Percentiles rank a stretch among this genome's conserved stretches.
These are phyloP conservation scores for Corniculantispora saksenae DNA, from an alignment of 2,329 filamentous ascomycete genomes.

Conservation along the genomic window DNA sequence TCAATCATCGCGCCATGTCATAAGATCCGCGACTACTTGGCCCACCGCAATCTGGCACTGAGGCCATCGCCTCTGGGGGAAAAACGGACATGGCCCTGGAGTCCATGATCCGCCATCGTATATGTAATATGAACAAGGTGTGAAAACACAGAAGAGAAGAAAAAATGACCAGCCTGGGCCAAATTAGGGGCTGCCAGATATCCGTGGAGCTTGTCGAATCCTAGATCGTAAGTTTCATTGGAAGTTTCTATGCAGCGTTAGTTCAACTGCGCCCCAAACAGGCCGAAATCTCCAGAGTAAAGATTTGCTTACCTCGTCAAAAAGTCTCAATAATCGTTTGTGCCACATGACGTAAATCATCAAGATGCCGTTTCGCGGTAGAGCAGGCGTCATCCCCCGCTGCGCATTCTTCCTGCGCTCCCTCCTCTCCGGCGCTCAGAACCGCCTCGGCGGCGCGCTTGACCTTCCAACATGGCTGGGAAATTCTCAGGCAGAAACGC, in stretches of 20 bases:
- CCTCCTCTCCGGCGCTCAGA: conserved; percentile 33
- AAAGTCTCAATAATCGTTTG: conserved; percentile 29
- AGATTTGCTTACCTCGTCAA: conserved; percentile 17
- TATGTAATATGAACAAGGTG: not conserved
- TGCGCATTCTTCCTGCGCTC: conserved; percentile 29
- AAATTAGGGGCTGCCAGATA: not conserved
- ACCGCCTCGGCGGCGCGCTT: conserved; percentile 41
- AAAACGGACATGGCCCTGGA: conserved; percentile 8
- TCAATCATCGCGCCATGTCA: not conserved
- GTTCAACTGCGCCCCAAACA: not conserved
- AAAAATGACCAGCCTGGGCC: conserved; percentile 4
- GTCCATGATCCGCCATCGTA: conserved; percentile 14
- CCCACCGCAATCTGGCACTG: not conserved
- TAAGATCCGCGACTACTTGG: not conserved
- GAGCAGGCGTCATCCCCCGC: conserved; percentile 37
- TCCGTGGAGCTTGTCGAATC: not conserved
- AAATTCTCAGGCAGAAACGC: conserved; percentile 39
- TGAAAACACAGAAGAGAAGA: not conserved
- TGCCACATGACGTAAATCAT: conserved; percentile 30
- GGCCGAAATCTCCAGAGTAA: too few species aligned
- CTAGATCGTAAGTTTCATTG: not conserved
- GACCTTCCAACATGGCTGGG: conserved; percentile 44
- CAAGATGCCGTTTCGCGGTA: conserved; percentile 39
- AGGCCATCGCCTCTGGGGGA: not conserved
- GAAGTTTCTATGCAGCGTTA: not conserved